Evolutionary conservation across 1,284 basidiomycete genomes (phyloP).

Genomic region (Trichosporon sp.): DNA sequence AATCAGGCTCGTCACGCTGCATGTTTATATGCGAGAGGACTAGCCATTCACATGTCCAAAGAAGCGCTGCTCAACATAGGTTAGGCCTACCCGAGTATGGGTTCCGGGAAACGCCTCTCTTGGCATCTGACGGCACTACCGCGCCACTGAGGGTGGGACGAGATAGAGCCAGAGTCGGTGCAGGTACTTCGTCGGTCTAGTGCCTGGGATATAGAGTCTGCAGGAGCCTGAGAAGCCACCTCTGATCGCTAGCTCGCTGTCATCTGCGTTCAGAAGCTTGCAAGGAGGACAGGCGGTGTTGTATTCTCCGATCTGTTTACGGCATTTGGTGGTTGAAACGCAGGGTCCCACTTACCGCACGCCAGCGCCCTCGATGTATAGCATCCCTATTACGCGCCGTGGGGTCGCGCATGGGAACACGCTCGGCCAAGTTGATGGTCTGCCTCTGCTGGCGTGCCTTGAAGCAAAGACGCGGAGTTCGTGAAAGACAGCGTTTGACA

Average conservation of each 20-base stretch:
- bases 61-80: background rate
- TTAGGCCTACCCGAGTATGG: background rate
- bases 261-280: background rate
- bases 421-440: background rate
- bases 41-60: background rate
- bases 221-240: background rate
- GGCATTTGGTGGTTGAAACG: background rate
- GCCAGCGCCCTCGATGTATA: background rate
- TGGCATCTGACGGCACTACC: background rate
- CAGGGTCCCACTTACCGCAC: background rate
- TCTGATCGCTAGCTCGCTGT: background rate
- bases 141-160: background rate
- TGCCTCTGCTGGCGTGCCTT: background rate
- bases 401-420: background rate
- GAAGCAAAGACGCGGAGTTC: background rate
- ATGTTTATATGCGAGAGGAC: background rate
- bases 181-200: background rate
- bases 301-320: background rate
- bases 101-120: background rate
- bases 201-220: background rate
- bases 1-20: background rate
- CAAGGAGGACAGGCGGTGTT: background rate
- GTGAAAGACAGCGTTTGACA: too few relatives aligned
- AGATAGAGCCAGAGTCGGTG: background rate
- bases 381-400: background rate